phyloP scores from a whole-genome alignment of 208 protist species.

The Trypanosoma cruzi region DNA sequence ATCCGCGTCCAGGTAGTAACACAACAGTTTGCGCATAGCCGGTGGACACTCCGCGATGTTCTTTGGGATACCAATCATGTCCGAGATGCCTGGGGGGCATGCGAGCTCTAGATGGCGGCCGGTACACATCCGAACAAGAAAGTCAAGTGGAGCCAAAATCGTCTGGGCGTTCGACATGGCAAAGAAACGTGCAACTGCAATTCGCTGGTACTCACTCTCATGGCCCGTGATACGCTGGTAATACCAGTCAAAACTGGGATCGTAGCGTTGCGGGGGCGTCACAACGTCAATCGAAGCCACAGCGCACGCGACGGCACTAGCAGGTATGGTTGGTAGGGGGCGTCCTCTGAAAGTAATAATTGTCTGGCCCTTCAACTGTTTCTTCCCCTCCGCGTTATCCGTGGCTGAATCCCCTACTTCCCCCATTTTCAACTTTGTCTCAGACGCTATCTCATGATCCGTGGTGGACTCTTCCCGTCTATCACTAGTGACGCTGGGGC shows the following conservation, averaged over 20 bases:
- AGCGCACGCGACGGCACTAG: conserved; percentile 50
- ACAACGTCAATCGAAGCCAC: conserved; percentile 73
- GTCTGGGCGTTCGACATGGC: conserved; percentile 49
- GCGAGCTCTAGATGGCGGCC: conserved; percentile 60
- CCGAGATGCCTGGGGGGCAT: conserved; percentile 43
- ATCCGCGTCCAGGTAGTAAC: conserved; percentile 71
- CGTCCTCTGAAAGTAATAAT: conserved; percentile 36
- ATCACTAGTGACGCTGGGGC: not conserved
- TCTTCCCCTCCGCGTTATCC: not conserved
- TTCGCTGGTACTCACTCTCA: conserved; percentile 75
- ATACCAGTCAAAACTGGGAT: conserved; percentile 73
- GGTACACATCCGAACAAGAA: conserved; percentile 71
- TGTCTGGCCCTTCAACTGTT: conserved; percentile 23
- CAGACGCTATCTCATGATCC: not conserved
- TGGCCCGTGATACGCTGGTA: conserved; percentile 75
- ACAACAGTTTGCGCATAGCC: conserved; percentile 67
- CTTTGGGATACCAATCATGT: conserved; percentile 57
- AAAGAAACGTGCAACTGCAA: conserved; percentile 68
- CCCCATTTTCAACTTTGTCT: conserved; percentile 9
- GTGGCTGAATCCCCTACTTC: not conserved
- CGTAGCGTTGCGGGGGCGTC: conserved; percentile 68
- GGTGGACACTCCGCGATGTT: conserved; percentile 58
- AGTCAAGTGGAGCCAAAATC: conserved; percentile 52
- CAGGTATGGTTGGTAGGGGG: conserved; percentile 44
- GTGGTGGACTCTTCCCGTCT: not conserved